Conservation (phyloP, 1,139 yeast genomes). For the Candida pseudocylindracea region DNA sequence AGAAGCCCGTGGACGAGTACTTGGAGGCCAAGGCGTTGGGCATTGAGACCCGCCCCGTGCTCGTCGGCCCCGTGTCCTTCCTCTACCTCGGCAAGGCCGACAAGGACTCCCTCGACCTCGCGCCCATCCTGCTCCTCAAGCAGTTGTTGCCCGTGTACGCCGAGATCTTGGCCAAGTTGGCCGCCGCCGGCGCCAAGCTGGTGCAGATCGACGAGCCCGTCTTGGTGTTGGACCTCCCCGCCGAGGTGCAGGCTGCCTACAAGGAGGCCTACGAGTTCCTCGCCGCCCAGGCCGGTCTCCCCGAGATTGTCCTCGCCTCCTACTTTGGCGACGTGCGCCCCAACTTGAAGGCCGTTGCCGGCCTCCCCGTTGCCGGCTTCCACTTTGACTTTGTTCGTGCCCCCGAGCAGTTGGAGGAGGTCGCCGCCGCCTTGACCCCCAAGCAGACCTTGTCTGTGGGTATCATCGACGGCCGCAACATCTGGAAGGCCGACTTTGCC, state of each 20-base stretch:
- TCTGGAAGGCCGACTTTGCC: conserved; percentile 92
- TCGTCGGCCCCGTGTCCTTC: conserved; percentile 93
- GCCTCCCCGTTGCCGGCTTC: conserved; percentile 83
- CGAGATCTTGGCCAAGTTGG: conserved; percentile 69
- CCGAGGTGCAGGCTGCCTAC: conserved; percentile 64
- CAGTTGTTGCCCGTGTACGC: conserved; percentile 85
- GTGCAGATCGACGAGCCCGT: conserved; percentile 98
- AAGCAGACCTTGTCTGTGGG: conserved; percentile 78
- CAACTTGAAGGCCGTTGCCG: conserved; percentile 74
- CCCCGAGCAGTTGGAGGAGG: conserved; percentile 88
- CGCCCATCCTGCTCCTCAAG: conserved; percentile 73
- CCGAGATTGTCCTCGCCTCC: conserved; percentile 67
- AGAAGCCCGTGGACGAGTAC: conserved; percentile 93
- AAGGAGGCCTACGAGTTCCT: conserved; percentile 66
- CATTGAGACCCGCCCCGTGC: conserved; percentile 89
- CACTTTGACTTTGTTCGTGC: conserved; percentile 94
- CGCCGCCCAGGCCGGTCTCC: conserved; percentile 39
- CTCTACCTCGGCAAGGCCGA: conserved; percentile 93
- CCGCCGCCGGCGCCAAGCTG: conserved; percentile 83
- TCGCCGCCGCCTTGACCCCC: conserved; percentile 33
- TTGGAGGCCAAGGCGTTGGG: conserved; percentile 96
- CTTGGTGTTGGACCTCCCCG: conserved; percentile 83
- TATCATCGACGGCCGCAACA: conserved; percentile 97
- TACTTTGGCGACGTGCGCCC: conserved; percentile 98
- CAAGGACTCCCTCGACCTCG: conserved; percentile 89